phyloP scores from a whole-genome alignment of 768 basidiomycete species.

The Kwoniella sp. region DNA sequence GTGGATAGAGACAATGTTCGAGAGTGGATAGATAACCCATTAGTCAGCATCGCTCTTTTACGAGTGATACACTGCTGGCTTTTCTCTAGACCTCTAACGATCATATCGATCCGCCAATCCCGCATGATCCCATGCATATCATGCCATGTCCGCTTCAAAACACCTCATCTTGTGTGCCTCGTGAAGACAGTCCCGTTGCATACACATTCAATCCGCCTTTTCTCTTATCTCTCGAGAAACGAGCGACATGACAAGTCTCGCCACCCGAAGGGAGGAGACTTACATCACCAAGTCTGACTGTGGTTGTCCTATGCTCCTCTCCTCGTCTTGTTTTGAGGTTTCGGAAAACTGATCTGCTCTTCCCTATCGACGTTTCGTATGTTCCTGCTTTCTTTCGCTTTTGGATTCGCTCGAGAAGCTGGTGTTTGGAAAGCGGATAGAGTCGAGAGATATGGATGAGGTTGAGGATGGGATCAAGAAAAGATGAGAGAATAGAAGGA shows the following conservation, averaged over 20 bases:
- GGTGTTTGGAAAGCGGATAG: not conserved
- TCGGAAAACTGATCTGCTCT: constrained; percentile 1
- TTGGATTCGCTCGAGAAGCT: not conserved
- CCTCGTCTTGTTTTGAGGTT: too few species aligned
- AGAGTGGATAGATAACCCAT: not conserved
- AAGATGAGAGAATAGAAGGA: not conserved
- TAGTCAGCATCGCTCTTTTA: not conserved
- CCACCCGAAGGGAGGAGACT: not conserved
- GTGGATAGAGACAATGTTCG: not conserved
- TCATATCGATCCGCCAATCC: not conserved
- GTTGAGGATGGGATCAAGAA: not conserved
- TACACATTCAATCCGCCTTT: not conserved
- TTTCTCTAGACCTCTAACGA: not conserved
- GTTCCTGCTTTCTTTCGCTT: not conserved
- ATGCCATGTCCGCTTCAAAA: not conserved
- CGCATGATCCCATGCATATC: not conserved
- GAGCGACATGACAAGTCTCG: not conserved
- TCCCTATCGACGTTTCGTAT: not conserved
- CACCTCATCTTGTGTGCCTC: not conserved
- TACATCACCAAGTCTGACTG: not conserved
- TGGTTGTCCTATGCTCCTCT: too few species aligned
- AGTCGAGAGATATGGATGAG: not conserved
- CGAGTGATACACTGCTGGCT: not conserved
- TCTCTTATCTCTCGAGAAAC: not conserved
- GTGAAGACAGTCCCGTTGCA: not conserved